Percentiles rank a stretch among this genome's conserved stretches.
phyloP scores from a whole-genome alignment of 2,329 filamentous ascomycete species.

The Pseudocercospora vitis region DNA sequence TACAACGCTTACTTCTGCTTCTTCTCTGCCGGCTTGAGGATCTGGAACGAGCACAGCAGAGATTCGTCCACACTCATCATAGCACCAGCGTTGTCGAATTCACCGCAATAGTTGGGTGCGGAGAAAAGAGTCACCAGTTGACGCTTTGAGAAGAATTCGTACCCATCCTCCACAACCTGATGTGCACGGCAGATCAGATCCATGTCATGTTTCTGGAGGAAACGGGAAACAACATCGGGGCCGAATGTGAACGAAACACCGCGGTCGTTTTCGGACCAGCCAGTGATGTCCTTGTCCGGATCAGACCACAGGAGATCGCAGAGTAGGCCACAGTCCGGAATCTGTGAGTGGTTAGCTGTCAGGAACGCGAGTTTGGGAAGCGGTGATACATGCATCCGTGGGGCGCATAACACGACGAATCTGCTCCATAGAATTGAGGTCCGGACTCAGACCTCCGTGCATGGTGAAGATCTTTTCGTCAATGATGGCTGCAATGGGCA shows the following conservation, averaged over 20 bases:
- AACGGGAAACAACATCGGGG: constrained; percentile 92
- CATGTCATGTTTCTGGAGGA: constrained; percentile 99
- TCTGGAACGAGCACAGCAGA: constrained; percentile 98
- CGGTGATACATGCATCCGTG: constrained; percentile 78
- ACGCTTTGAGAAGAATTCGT: constrained; percentile 99
- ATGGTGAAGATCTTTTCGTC: constrained; percentile 99
- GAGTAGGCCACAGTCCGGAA: constrained; percentile 94
- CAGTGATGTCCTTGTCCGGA: constrained; percentile 98
- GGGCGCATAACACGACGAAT: constrained; percentile 98
- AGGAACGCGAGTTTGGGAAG: not conserved
- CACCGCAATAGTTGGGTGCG: constrained; percentile 97
- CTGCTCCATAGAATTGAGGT: constrained; percentile 99
- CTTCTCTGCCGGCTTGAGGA: constrained; percentile 99
- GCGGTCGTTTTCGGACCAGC: constrained; percentile 98
- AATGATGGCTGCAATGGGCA: constrained; percentile 97
- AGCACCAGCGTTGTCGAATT: constrained; percentile 98
- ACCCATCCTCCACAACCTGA: constrained; percentile 97
- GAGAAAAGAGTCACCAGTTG: constrained; percentile 97
- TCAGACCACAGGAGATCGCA: constrained; percentile 99
- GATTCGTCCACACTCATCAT: constrained; percentile 99
- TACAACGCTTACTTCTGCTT: constrained; percentile 99
- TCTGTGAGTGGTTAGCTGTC: constrained; percentile 61
- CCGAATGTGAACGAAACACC: constrained; percentile 99
- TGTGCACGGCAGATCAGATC: constrained; percentile 98
- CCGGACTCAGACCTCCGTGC: constrained; percentile 95